Base-by-base conservation (phyloP, 2,329 filamentous ascomycete genomes). In the Penicillium verrucosum region DNA sequence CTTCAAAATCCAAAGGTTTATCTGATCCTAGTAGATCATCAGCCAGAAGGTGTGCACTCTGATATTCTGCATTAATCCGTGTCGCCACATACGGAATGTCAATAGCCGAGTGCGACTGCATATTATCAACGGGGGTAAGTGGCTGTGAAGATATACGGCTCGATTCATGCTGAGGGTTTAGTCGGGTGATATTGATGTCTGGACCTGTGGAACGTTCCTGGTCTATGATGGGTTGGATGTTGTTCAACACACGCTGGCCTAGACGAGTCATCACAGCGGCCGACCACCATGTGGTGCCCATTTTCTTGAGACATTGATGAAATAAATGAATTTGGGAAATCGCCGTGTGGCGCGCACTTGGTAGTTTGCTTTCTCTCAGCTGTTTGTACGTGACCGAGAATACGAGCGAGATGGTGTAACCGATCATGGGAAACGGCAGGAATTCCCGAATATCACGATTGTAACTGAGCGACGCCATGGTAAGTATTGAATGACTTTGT, bases 331-430 rank as follows among this genome's bases (percentile, higher is more conserved):
- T 5, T 30, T 61, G 49, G 1, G 38, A 25, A 32, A 55, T 59
- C 3, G 62, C 58, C 6, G 47, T 52, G 21, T 43, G 10, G 34
- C 57, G 58, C 0, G 54, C 51, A 32, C 56, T 63, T 7, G 43
- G 52, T 7, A 63, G 45, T 34, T 57, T 54, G 27, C 54, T 59
- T n/a, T 51, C 40, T 42, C 60, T 54, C 16, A 54, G 40, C 4
- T 59, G 60, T 36, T 61, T 64, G 45, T 63, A 64, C 0, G 62
- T 51, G 6, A 64, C 47, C 4, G 58, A 61, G 37, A 63, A 63
- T 5, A 29, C 58, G 5, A 64, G 46, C 1, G 62, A 61, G 36
- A 64, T 45, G 16, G 56, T 46, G 54, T 64, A 62, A 23, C 60
- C 30, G n/a, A 61, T 27, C 25, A 61, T 51, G 8, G 60, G 60